Conservation (phyloP, 2,329 filamentous ascomycete genomes). For the Microcyclosporella mali region DNA sequence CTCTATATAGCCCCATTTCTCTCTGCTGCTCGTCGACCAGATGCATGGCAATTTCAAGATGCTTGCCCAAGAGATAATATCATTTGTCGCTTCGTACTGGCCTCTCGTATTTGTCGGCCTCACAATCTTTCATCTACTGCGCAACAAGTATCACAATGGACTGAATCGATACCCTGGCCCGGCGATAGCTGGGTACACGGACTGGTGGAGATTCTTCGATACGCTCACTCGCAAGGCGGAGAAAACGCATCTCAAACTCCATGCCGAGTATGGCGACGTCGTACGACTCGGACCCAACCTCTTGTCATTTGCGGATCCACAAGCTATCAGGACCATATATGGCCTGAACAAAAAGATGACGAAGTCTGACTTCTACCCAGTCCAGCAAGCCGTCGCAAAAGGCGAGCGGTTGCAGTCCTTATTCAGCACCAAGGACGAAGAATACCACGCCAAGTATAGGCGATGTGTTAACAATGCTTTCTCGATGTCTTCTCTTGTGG, state of each 20-base stretch:
- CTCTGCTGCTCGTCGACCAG: too few species aligned
- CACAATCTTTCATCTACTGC: slow-evolving; percentile 33
- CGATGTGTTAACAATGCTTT: slow-evolving; percentile 71
- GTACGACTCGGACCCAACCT: slow-evolving; percentile 69
- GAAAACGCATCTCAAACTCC: slow-evolving; percentile 60
- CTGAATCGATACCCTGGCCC: slow-evolving; percentile 69
- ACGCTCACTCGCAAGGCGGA: slow-evolving; percentile 61
- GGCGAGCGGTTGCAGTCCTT: slow-evolving; percentile 64
- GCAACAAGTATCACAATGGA: slow-evolving; percentile 48
- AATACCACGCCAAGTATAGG: slow-evolving; percentile 68
- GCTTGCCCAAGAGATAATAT: slow-evolving; percentile 25
- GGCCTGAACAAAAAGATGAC: slow-evolving; percentile 73
- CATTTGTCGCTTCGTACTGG: slow-evolving; percentile 36
- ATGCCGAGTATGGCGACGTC: slow-evolving; percentile 65
- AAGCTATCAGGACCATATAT: slow-evolving; percentile 69
- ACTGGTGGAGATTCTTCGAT: slow-evolving; percentile 70
- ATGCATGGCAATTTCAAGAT: slow-evolving; percentile 20
- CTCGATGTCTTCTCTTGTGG: slow-evolving; percentile 68
- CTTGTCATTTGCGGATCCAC: slow-evolving; percentile 67
- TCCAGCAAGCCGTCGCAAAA: slow-evolving; percentile 66
- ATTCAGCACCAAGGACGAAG: slow-evolving; percentile 69
- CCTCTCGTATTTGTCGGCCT: slow-evolving; percentile 31
- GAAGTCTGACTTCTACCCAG: slow-evolving; percentile 78
- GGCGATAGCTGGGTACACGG: slow-evolving; percentile 59
- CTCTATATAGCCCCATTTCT: too few species aligned